These are phyloP conservation scores for Erucastrum elatum DNA, from an alignment of 345 rosid species.

Conservation along the genomic window DNA sequence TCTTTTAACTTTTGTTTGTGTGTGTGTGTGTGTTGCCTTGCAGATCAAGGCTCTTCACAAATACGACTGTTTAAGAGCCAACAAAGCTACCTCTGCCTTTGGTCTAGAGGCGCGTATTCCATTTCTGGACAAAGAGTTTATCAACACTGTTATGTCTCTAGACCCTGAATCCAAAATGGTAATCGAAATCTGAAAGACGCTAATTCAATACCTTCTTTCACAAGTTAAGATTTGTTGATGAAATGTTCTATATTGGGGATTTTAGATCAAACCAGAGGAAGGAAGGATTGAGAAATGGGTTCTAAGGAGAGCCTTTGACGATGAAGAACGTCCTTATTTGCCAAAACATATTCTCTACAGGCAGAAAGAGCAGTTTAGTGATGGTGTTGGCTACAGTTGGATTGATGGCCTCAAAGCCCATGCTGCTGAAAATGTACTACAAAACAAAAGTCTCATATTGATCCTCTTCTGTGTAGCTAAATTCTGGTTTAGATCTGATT, in stretches of 20 bases:
- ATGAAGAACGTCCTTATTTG: constrained; percentile 77
- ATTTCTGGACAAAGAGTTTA: constrained; percentile 86
- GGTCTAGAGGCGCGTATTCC: constrained; percentile 94
- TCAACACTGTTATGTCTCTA: constrained; percentile 73
- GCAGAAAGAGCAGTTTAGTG: constrained; percentile 97
- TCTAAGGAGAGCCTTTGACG: constrained; percentile 84
- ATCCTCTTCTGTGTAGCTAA: background rate
- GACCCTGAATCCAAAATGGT: constrained; percentile 94
- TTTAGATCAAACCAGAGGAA: constrained; percentile 64
- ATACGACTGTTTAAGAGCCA: constrained; percentile 91
- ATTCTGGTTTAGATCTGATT: background rate
- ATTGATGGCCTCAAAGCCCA: constrained; percentile 94
- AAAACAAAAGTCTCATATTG: background rate
- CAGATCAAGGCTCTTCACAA: constrained; percentile 92
- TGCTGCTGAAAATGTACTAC: constrained; percentile 61
- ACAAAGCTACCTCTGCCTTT: constrained; percentile 94
- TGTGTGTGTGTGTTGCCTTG: constrained; percentile 1
- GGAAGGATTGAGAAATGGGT: constrained; percentile 87
- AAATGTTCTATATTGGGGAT: background rate
- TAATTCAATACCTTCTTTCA: background rate
- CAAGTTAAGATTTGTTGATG: background rate
- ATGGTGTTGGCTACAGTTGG: constrained; percentile 97
- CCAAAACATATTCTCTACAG: constrained; percentile 95
- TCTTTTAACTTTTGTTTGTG: background rate
- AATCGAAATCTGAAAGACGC: background rate